These are phyloP conservation scores for Ceratobasidium sp. DNA, from an alignment of 1,284 basidiomycete species.

Conservation along the genomic window DNA sequence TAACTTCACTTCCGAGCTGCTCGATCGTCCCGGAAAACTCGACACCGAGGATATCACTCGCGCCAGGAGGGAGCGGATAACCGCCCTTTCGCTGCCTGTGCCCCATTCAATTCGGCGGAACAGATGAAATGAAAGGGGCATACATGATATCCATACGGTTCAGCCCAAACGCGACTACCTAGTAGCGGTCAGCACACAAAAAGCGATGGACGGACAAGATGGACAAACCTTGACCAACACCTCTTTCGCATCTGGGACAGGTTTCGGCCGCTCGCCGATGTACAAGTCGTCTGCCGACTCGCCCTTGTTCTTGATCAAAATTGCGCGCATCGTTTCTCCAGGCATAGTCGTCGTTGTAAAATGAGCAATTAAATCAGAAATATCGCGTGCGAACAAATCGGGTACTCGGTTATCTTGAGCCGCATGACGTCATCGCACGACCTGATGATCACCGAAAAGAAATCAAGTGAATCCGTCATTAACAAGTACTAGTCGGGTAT, in stretches of 20 bases:
- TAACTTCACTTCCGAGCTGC: slow-evolving; percentile 66
- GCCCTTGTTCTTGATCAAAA: slow-evolving; percentile 82
- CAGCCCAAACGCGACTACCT: slow-evolving; percentile 68
- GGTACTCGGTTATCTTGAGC: neutral
- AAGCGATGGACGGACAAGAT: neutral
- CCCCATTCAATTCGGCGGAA: neutral
- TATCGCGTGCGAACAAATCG: neutral
- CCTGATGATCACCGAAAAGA: neutral
- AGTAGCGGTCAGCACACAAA: neutral
- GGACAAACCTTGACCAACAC: slow-evolving; percentile 78
- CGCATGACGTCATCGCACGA: too few species aligned
- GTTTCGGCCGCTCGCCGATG: slow-evolving; percentile 71
- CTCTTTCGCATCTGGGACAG: slow-evolving; percentile 65
- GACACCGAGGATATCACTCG: slow-evolving; percentile 85
- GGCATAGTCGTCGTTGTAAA: slow-evolving; percentile 13
- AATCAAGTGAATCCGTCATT: neutral
- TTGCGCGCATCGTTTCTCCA: slow-evolving; percentile 73
- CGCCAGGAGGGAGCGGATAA: slow-evolving; percentile 83
- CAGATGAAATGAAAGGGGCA: neutral
- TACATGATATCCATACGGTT: slow-evolving; percentile 90
- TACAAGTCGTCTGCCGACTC: slow-evolving; percentile 84
- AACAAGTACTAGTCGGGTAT: neutral
- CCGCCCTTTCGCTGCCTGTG: slow-evolving; percentile 63
- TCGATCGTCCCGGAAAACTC: slow-evolving; percentile 86
- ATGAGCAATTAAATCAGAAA: too few species aligned